Conservation (phyloP, 192 early-diverging fungal genomes). For the Coemansia sp. region DNA sequence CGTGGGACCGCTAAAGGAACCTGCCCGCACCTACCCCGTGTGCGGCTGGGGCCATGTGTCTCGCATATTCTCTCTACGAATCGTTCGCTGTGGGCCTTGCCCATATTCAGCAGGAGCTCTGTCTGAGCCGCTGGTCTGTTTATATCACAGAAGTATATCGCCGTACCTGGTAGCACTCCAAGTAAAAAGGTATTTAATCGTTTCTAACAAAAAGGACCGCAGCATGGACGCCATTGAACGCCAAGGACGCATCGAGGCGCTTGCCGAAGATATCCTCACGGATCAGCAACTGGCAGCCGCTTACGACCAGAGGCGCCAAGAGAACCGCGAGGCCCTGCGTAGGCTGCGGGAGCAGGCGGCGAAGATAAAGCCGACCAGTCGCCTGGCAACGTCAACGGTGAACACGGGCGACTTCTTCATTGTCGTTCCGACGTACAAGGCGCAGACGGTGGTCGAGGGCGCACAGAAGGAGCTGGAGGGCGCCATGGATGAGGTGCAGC, state of each 20-base stretch:
- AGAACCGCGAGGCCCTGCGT: slow-evolving; percentile 36
- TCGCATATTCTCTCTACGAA: slow-evolving; percentile 14
- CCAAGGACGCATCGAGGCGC: slow-evolving; percentile 26
- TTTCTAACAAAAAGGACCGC: no score
- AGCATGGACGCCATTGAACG: slow-evolving; percentile 30
- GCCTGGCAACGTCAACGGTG: slow-evolving; percentile 16
- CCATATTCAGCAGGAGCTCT: neutral
- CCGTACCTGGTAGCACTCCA: no score
- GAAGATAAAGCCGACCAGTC: slow-evolving; percentile 12
- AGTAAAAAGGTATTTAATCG: no score
- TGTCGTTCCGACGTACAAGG: slow-evolving; percentile 27
- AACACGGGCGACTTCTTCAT: slow-evolving; percentile 51
- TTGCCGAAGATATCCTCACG: slow-evolving; percentile 42
- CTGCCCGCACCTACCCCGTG: slow-evolving; percentile 14
- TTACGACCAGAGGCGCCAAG: slow-evolving; percentile 35
- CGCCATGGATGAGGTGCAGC: slow-evolving; percentile 33
- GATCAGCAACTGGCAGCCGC: slow-evolving; percentile 36
- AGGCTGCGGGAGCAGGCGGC: slow-evolving; percentile 15
- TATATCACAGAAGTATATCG: no score
- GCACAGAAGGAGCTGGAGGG: slow-evolving; percentile 38
- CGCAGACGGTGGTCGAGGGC: slow-evolving; percentile 23
- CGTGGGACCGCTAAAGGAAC: slow-evolving; percentile 35
- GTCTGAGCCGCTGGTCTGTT: neutral
- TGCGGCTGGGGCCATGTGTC: slow-evolving; percentile 28
- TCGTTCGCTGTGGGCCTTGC: neutral